Percentiles rank a stretch among this genome's conserved stretches.
Evolutionary conservation across 495 filamentous ascomycete species (phyloP).

Genomic region (Tuber umbilicatum): DNA sequence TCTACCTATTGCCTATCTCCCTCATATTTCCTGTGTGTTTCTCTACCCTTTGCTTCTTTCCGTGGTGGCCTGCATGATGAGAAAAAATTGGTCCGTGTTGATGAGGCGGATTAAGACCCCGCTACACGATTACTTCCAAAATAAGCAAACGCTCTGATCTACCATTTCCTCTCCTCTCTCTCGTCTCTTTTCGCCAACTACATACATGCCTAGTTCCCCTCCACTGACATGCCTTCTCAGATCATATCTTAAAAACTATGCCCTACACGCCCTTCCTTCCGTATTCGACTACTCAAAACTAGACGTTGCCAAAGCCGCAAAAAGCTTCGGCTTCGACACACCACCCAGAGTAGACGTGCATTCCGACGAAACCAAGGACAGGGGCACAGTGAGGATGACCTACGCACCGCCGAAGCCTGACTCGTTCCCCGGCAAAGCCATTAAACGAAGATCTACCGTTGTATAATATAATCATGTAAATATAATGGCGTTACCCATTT

Average conservation of each 20-base stretch:
- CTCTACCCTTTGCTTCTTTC: background rate
- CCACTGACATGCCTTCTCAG: slow-evolving; percentile 22
- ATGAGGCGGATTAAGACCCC: slow-evolving; percentile 55
- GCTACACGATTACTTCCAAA: slow-evolving; percentile 45
- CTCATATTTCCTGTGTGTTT: background rate
- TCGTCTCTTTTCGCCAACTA: background rate
- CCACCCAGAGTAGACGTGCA: slow-evolving; percentile 36
- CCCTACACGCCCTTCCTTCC: slow-evolving; percentile 30
- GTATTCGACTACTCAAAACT: slow-evolving; percentile 34
- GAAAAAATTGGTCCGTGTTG: slow-evolving; percentile 52
- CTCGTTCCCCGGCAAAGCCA: background rate
- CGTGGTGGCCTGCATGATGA: slow-evolving; percentile 30
- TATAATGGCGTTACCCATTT: background rate
- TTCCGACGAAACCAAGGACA: slow-evolving; percentile 17
- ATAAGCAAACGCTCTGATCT: slow-evolving; percentile 43
- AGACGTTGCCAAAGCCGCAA: slow-evolving; percentile 34
- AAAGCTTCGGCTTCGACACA: slow-evolving; percentile 38
- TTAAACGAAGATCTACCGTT: background rate
- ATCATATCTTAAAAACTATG: slow-evolving; percentile 40
- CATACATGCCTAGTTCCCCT: slow-evolving; percentile 2
- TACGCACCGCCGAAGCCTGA: slow-evolving; percentile 32
- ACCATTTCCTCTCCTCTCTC: slow-evolving; percentile 10
- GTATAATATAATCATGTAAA: slow-evolving; percentile 2
- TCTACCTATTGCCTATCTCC: background rate
- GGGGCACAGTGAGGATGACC: slow-evolving; percentile 30